These are phyloP conservation scores for Eucalyptus albens DNA, from an alignment of 345 rosid genomes.

Conservation along the genomic window DNA sequence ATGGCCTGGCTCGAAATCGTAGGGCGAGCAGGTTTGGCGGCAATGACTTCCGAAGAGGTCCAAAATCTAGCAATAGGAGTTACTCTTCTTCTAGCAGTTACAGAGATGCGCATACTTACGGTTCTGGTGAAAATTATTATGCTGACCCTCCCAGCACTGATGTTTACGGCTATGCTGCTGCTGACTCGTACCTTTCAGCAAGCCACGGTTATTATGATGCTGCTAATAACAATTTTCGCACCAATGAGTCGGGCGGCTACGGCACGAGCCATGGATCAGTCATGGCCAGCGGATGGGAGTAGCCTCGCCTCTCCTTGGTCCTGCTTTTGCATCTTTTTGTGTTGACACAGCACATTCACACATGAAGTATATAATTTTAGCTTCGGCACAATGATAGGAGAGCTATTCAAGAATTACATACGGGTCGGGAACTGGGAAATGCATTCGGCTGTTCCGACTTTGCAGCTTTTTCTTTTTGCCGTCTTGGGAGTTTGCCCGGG, in stretches of 20 bases:
- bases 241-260: not conserved
- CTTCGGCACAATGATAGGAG: not conserved
- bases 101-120: not conserved
- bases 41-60: slow-evolving; percentile 23
- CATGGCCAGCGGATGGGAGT: slow-evolving; percentile 28
- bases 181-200: not conserved
- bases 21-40: slow-evolving; percentile 24
- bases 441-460: not conserved
- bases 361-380: not conserved
- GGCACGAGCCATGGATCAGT: not conserved
- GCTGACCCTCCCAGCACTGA: not conserved
- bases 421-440: not conserved
- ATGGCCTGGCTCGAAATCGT: not conserved
- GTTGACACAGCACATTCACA: not conserved
- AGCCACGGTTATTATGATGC: not conserved
- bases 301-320: not conserved
- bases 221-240: not conserved
- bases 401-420: not conserved
- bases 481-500: not conserved
- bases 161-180: not conserved
- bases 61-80: not conserved
- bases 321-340: not conserved
- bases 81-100: not conserved
- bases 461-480: not conserved
- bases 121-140: not conserved